Evolutionary conservation across 768 basidiomycete genomes (phyloP).

Genomic region (Leucosporidium creatinivorum): DNA sequence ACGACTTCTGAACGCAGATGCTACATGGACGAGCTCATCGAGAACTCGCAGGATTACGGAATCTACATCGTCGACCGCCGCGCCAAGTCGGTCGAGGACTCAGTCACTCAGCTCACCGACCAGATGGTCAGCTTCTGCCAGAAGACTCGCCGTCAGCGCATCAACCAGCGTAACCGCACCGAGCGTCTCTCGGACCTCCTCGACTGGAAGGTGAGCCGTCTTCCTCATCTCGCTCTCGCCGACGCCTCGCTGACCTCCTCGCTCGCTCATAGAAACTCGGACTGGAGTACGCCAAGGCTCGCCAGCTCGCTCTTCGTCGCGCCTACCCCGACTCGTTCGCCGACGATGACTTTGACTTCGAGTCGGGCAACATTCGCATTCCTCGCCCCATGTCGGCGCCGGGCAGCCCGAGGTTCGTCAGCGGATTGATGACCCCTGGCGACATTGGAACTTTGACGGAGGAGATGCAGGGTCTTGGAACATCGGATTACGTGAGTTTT

Average conservation of each 20-base stretch:
- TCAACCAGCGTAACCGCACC: constrained; percentile 97
- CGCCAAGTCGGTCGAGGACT: constrained; percentile 80
- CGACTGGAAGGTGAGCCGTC: constrained; percentile 78
- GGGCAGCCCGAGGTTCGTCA: constrained; percentile 70
- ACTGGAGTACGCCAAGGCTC: constrained; percentile 90
- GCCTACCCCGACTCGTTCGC: constrained; percentile 94
- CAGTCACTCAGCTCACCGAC: constrained; percentile 72
- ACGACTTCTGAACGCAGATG: constrained; percentile 76
- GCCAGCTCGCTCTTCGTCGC: constrained; percentile 72
- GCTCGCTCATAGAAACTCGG: constrained; percentile 48
- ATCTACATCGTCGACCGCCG: constrained; percentile 90
- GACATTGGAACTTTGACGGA: constrained; percentile 72
- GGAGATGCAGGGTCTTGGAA: constrained; percentile 79
- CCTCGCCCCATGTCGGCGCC: constrained; percentile 66
- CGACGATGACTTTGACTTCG: constrained; percentile 54
- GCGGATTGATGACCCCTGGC: constrained; percentile 81
- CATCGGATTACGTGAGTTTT: constrained; percentile 75
- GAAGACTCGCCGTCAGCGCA: constrained; percentile 89
- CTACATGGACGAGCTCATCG: constrained; percentile 69
- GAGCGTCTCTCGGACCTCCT: constrained; percentile 86
- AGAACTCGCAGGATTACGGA: constrained; percentile 58
- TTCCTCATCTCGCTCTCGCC: constrained; percentile 27
- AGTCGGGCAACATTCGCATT: constrained; percentile 57
- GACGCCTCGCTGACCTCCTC: too few relatives aligned
- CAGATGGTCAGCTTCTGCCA: constrained; percentile 65